A percentile compares a stretch with the other conserved stretches of the same genome.
These are phyloP conservation scores for Tillandsia leiboldiana DNA, from an alignment of 176 grass and related monocot species.

Conservation along the genomic window DNA sequence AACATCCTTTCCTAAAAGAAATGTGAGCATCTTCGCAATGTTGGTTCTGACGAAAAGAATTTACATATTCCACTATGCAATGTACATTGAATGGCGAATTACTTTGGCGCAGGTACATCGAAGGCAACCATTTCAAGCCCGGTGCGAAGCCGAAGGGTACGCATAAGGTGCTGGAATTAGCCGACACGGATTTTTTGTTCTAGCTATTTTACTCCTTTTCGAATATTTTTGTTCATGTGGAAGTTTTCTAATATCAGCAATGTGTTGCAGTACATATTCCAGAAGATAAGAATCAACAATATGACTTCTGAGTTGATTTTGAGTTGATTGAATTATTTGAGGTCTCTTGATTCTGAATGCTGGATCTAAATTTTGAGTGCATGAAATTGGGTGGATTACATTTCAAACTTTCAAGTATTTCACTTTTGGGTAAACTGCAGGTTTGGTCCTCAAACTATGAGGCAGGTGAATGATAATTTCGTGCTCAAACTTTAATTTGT, in stretches of 20 bases:
- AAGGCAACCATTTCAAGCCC: conserved; percentile 84
- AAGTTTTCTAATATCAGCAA: neutral
- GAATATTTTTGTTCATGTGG: neutral
- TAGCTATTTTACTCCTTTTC: conserved; percentile 11
- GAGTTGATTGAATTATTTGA: too few species aligned
- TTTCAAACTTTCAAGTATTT: too few species aligned
- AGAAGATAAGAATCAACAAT: neutral
- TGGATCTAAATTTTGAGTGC: too few species aligned
- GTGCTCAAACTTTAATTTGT: too few species aligned
- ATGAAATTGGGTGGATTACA: too few species aligned
- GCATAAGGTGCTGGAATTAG: conserved; percentile 83
- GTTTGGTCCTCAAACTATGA: too few species aligned
- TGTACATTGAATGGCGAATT: conserved; percentile 1
- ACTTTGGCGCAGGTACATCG: conserved; percentile 51
- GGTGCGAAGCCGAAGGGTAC: conserved; percentile 69
- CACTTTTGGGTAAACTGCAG: too few species aligned
- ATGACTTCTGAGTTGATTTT: too few species aligned
- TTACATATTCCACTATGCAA: neutral
- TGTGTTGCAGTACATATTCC: neutral
- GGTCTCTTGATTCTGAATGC: too few species aligned
- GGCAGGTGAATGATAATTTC: too few species aligned
- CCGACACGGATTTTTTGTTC: conserved; percentile 59
- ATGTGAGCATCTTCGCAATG: conserved; percentile 45
- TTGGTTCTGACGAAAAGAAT: conserved; percentile 5
- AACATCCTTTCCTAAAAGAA: conserved; percentile 79